Conservation (phyloP, 495 filamentous ascomycete genomes). For the Talaromyces proteolyticus region DNA sequence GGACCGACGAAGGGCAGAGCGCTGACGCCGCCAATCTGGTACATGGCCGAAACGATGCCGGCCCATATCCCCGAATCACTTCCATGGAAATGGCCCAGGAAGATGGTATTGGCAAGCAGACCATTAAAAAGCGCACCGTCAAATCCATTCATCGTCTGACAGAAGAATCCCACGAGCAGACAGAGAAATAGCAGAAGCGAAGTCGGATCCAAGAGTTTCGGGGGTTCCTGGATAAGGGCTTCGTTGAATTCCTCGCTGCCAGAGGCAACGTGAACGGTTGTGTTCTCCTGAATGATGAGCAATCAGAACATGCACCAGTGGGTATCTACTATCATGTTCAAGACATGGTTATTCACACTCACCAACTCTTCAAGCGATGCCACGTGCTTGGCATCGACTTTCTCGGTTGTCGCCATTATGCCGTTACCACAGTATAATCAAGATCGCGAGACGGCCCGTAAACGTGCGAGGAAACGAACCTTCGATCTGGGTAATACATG, state of each 20-base stretch:
- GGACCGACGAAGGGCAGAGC: slow-evolving; percentile 49
- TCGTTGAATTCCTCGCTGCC: slow-evolving; percentile 4
- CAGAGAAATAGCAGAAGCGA: slow-evolving; percentile 1
- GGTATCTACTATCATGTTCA: too few relatives aligned
- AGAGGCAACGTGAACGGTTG: neutral
- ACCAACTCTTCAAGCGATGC: too few relatives aligned
- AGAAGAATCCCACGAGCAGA: slow-evolving; percentile 5
- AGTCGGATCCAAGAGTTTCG: neutral
- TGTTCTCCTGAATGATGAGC: too few relatives aligned
- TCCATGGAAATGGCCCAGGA: slow-evolving; percentile 30
- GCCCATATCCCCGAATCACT: slow-evolving; percentile 26
- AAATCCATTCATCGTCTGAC: slow-evolving; percentile 37
- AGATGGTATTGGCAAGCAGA: slow-evolving; percentile 26
- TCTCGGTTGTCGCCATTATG: too few relatives aligned
- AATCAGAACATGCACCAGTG: too few relatives aligned
- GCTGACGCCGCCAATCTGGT: slow-evolving; percentile 49
- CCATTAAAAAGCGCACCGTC: slow-evolving; percentile 40
- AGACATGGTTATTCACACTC: too few relatives aligned
- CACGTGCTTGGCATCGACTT: too few relatives aligned
- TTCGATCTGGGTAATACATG: too few relatives aligned
- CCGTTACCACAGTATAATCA: too few relatives aligned
- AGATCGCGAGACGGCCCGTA: too few relatives aligned
- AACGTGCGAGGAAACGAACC: too few relatives aligned
- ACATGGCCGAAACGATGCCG: slow-evolving; percentile 51
- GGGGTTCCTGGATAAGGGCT: slow-evolving; percentile 3